Evolutionary conservation across 176 grass and related monocot genomes (phyloP), one percentile per base, ranked within the genome.

Genomic region (Elaeis guineensis): DNA sequence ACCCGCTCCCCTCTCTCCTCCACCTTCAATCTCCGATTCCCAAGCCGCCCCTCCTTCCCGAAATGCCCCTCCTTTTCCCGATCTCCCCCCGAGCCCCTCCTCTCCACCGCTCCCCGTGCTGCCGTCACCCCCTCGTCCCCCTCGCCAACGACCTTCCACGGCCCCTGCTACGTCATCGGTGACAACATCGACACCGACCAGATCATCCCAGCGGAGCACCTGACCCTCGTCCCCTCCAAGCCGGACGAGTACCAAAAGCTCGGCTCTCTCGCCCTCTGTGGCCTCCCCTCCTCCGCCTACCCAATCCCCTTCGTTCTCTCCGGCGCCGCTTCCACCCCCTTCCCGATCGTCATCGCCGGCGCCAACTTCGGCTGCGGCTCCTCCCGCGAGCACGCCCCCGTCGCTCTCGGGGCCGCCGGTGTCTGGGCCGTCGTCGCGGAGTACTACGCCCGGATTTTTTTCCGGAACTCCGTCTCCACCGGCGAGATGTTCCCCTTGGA

Each of bases 141-240:
- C 18, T 73, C 87, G 8, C 19, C 80, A 0, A 67, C 69, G 3
- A 69, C 68, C 4, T 96, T 96, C 69, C 91, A 96, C 71, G 87
- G 93, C 8, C 69, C 80, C 52, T 91, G 81, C 73, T 97, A 77
- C 64, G 83, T 97, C 3, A 63, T 97, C 35, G 87, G 84, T 14
- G 92, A 97, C 19, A 97, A 97, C 73, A 97, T 97, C 64, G 87
- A 97, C 69, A 97, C 92, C 19, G 92, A 97, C 74, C 92, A 97
- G 81, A 97, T 97, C 58, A 97, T 97, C 57, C 81, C 92, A 1
- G 92, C 87, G 4, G 92, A 97, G 87, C 63, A 97, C 81, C 81
- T 97, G 63, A 97, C 92, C 23, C 78, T 97, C 17, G 87, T 97
- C 52, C 92, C 92, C 5, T 97, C 87, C 62, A 97, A 97, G 52